Evolutionary conservation across 78 protist genomes (phyloP), one percentile per base, ranked within the genome.

Genomic region (Paratrimastix pyriformis): DNA sequence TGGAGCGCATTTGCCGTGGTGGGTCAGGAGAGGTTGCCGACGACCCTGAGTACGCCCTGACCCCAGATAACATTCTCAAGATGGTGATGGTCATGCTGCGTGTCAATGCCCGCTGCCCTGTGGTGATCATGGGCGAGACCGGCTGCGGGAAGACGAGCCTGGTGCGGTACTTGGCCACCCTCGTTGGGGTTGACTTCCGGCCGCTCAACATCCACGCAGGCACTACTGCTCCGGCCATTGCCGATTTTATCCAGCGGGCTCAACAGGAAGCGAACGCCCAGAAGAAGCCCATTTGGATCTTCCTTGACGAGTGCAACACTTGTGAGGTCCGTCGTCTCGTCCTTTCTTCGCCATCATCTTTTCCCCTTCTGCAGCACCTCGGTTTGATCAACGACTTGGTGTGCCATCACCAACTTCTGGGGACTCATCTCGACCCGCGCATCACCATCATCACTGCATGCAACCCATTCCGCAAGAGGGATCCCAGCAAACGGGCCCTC

Each of bases 221-320:
- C 13, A 81, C 70, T 33, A 37, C 73, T 0, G 70, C 1, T 8
- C n/a, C 1, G 2, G 84, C 82, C 55, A 79, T 82, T 46, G 37
- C 35, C 5, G 55, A 13, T 0, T 0, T 30, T 0, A 50, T n/a
- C n/a, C n/a, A n/a, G n/a, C n/a, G n/a, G n/a, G n/a, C n/a, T n/a
- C n/a, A n/a, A n/a, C n/a, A n/a, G n/a, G n/a, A n/a, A n/a, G n/a
- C n/a, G 15, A 24, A 11, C 38, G 44, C 9, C 7, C 9, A 60
- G 11, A 7, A 60, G n/a, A n/a, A n/a, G n/a, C n/a, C n/a, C n/a
- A n/a, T 75, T 3, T 43, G 1, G 13, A 55, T 76, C 5, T 87
- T 87, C 42, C 44, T 87, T 32, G 91, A 87, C 72, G 88, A 87
- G 64, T 30, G 79, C 83, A 87, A 87, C 87, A 77, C 86, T 29